Evolutionary conservation across 768 basidiomycete genomes (phyloP).

Genomic region (Psilocybe subaeruginosa): DNA sequence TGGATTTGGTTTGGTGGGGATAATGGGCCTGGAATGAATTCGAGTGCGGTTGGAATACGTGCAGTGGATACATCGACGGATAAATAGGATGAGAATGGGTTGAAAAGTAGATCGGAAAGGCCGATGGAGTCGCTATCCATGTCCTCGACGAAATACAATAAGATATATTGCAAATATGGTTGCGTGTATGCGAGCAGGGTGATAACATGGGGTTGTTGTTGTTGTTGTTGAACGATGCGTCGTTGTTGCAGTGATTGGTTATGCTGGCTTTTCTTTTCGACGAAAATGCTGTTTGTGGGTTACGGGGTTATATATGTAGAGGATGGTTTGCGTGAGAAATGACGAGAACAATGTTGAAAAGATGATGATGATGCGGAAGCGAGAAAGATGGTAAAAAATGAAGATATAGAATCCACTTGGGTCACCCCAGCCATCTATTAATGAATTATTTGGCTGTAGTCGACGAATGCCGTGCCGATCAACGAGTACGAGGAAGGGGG

Average conservation of each 20-base stretch:
- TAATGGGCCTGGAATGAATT: background rate
- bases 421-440: background rate
- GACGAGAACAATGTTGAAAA: background rate
- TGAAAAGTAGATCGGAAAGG: slow-evolving; percentile 3
- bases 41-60: slow-evolving; percentile 3
- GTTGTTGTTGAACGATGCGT: background rate
- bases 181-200: slow-evolving; percentile 15
- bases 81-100: slow-evolving; percentile 2
- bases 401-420: background rate
- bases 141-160: slow-evolving; percentile 14
- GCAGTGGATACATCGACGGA: background rate
- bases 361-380: background rate
- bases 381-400: background rate
- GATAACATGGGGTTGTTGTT: background rate
- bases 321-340: slow-evolving; percentile 19
- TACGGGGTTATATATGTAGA: slow-evolving; percentile 5
- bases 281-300: background rate
- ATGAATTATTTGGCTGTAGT: no score
- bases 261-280: background rate
- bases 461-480: no score
- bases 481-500: no score
- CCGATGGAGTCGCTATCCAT: background rate
- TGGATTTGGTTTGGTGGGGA: background rate
- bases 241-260: background rate
- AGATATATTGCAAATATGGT: slow-evolving; percentile 9